phyloP scores from a whole-genome alignment of 345 rosid species.

The Angophora floribunda region DNA sequence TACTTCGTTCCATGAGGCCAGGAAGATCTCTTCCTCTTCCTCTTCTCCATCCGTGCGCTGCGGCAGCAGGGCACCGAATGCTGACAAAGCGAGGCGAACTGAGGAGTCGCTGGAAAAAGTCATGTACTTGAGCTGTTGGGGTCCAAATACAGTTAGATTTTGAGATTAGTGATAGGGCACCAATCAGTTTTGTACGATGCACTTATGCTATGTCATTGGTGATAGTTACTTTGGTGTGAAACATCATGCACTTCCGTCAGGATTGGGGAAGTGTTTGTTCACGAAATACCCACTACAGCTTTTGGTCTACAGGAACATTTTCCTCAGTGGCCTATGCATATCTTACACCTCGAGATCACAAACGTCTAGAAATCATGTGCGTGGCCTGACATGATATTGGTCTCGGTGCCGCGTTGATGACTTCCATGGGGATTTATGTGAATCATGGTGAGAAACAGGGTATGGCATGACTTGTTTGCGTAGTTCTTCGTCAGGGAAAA shows the following conservation, averaged over 20 bases:
- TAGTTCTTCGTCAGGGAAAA: not conserved
- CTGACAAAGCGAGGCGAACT: slow-evolving; percentile 1
- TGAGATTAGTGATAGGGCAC: not conserved
- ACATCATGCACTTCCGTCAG: not conserved
- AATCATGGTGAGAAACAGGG: not conserved
- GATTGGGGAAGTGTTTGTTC: not conserved
- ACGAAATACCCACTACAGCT: not conserved
- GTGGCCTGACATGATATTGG: not conserved
- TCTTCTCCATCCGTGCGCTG: slow-evolving; percentile 21
- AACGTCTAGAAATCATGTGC: not conserved
- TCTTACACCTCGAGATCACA: not conserved
- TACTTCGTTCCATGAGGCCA: slow-evolving; percentile 30
- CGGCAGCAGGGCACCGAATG: not conserved
- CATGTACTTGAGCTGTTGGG: slow-evolving; percentile 14
- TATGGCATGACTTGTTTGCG: not conserved
- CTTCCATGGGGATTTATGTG: not conserved
- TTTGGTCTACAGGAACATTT: not conserved
- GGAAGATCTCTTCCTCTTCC: slow-evolving; percentile 6
- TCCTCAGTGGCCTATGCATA: not conserved
- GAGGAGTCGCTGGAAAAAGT: slow-evolving; percentile 16
- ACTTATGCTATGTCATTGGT: not conserved
- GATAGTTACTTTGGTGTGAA: not conserved
- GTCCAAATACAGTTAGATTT: slow-evolving; percentile 11
- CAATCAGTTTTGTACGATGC: not conserved
- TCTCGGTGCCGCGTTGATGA: not conserved